phyloP scores from a whole-genome alignment of 2,329 filamentous ascomycete species.

The Colletotrichum eremochloae region DNA sequence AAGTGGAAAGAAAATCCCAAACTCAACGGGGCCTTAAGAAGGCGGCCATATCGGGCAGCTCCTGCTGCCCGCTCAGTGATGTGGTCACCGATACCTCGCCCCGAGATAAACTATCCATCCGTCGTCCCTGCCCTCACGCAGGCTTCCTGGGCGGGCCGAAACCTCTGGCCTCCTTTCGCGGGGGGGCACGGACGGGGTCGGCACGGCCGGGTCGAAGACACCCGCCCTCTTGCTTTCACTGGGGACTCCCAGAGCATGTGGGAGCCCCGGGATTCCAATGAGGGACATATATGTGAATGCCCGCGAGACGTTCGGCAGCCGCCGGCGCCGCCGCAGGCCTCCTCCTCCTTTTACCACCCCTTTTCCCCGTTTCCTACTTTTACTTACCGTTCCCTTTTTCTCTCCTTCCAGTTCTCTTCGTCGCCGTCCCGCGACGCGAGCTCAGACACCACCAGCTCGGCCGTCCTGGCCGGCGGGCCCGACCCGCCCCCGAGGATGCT shows the following conservation, averaged over 20 bases:
- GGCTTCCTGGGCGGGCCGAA: constrained; percentile 24
- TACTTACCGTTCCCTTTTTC: constrained; percentile 16
- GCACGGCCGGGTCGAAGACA: constrained; percentile 47
- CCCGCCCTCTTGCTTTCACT: constrained; percentile 58
- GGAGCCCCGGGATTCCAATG: constrained; percentile 63
- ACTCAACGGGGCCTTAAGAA: constrained; percentile 66
- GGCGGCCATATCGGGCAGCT: constrained; percentile 65
- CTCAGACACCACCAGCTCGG: constrained; percentile 47
- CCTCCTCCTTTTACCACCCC: not conserved
- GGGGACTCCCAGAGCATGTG: constrained; percentile 61
- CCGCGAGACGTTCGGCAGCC: constrained; percentile 15
- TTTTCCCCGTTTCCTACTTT: not conserved
- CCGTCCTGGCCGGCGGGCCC: constrained; percentile 45
- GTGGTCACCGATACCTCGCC: constrained; percentile 78
- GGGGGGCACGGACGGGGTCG: constrained; percentile 56
- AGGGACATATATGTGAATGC: constrained; percentile 57
- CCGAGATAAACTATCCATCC: constrained; percentile 64
- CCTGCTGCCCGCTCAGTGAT: constrained; percentile 62
- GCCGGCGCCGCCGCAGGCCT: not conserved
- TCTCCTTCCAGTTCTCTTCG: constrained; percentile 53
- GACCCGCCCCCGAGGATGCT: constrained; percentile 49
- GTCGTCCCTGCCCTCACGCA: constrained; percentile 44
- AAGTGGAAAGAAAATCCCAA: not conserved
- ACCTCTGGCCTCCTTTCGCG: constrained; percentile 25
- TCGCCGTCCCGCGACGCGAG: constrained; percentile 49